These are phyloP conservation scores for Septoria linicola DNA, from an alignment of 2,329 filamentous ascomycete species.

Conservation along the genomic window DNA sequence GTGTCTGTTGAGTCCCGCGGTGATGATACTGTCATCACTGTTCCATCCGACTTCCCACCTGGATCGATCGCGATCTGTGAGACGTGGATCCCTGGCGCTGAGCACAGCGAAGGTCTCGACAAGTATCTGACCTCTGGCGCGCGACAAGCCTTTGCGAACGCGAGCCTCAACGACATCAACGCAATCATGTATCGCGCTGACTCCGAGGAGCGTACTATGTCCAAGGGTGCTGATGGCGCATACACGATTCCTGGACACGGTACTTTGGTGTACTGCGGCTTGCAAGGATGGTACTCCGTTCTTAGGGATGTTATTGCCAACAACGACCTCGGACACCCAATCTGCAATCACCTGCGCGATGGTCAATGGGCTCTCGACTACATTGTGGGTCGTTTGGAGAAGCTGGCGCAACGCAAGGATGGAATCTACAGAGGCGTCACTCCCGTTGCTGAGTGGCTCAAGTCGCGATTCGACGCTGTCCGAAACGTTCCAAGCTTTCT, in stretches of 20 bases:
- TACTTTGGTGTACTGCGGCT: constrained; percentile 84
- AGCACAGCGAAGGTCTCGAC: constrained; percentile 80
- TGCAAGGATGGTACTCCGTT: constrained; percentile 99
- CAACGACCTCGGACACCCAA: constrained; percentile 87
- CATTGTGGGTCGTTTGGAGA: constrained; percentile 73
- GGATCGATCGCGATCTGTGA: constrained; percentile 94
- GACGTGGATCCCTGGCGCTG: constrained; percentile 87
- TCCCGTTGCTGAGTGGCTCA: constrained; percentile 73
- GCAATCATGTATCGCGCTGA: constrained; percentile 89
- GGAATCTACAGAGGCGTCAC: constrained; percentile 61
- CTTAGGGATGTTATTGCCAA: constrained; percentile 79
- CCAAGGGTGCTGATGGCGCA: constrained; percentile 75
- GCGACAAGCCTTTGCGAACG: constrained; percentile 70
- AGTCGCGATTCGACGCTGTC: constrained; percentile 81
- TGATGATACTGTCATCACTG: constrained; percentile 73
- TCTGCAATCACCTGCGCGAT: constrained; percentile 88
- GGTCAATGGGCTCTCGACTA: constrained; percentile 94
- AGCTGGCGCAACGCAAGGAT: constrained; percentile 56
- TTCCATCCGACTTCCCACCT: constrained; percentile 81
- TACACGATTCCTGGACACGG: constrained; percentile 85
- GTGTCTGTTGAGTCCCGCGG: constrained; percentile 70
- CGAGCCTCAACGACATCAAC: constrained; percentile 82
- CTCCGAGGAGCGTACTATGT: constrained; percentile 79
- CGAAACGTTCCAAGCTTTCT: constrained; percentile 83
- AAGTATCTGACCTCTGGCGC: constrained; percentile 81